Evolutionary conservation across 495 filamentous ascomycete species (phyloP).

Genomic region (Tetracladium setigerum): DNA sequence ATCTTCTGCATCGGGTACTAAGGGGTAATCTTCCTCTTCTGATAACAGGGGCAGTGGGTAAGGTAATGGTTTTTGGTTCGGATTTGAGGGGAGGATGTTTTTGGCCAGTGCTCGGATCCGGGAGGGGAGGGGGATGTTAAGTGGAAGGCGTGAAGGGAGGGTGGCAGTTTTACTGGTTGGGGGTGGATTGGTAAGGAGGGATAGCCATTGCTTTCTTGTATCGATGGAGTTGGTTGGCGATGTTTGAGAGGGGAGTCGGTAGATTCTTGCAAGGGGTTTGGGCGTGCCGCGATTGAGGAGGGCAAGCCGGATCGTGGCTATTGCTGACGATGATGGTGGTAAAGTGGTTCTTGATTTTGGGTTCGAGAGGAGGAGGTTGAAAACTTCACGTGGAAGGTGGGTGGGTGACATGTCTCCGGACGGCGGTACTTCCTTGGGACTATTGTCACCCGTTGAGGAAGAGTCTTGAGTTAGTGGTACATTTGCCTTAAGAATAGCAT

Average conservation of each 20-base stretch:
- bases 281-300: constrained; percentile 54
- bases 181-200: constrained; percentile 8
- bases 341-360: background rate
- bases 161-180: constrained; percentile 7
- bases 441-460: background rate
- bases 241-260: constrained; percentile 49
- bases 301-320: constrained; percentile 53
- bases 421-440: constrained; percentile 1
- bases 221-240: background rate
- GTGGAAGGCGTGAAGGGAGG: constrained; percentile 6
- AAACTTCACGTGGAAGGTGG: constrained; percentile 20
- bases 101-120: constrained; percentile 34
- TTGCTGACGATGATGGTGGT: background rate
- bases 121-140: constrained; percentile 12
- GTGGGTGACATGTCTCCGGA: background rate
- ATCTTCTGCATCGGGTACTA: constrained; percentile 65
- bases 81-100: constrained; percentile 33
- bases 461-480: background rate
- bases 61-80: constrained; percentile 13
- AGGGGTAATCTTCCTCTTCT: constrained; percentile 44
- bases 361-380: constrained; percentile 19
- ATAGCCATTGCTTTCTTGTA: constrained; percentile 11
- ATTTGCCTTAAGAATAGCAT: constrained; percentile 37
- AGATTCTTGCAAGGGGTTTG: constrained; percentile 57
- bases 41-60: constrained; percentile 25